These are phyloP conservation scores for Ophiobolus disseminans DNA, from an alignment of 2,329 filamentous ascomycete species.

Conservation along the genomic window DNA sequence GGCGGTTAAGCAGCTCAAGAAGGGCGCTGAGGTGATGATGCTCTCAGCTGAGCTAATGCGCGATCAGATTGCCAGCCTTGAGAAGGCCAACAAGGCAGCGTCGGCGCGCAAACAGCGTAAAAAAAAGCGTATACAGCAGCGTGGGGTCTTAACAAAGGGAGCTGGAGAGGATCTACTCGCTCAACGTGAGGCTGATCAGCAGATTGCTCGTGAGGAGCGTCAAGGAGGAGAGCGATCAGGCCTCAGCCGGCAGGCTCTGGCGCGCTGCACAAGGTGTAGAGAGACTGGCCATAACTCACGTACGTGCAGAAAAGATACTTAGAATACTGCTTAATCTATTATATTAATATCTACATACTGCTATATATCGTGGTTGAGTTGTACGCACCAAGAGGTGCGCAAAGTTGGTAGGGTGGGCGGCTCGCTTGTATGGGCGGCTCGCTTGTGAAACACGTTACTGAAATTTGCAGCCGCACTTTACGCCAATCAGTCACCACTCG, in stretches of 20 bases:
- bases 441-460: too few species aligned
- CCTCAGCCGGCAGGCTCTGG: conserved; percentile 3
- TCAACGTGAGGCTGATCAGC: background rate
- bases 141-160: too few species aligned
- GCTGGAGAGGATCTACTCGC: background rate
- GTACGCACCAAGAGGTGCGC: background rate
- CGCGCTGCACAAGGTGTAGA: conserved; percentile 2
- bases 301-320: conserved; percentile 1
- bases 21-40: conserved; percentile 7
- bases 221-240: conserved; percentile 1
- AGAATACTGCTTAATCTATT: too few species aligned
- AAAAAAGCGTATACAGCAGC: conserved; percentile 3
- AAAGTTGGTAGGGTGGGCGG: too few species aligned
- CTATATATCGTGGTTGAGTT: background rate
- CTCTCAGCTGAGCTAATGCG: conserved; percentile 1
- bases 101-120: conserved; percentile 7
- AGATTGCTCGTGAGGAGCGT: background rate
- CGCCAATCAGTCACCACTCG: too few species aligned
- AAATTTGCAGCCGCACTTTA: too few species aligned
- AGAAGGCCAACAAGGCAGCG: conserved; percentile 8
- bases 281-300: conserved; percentile 1
- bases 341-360: background rate
- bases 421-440: too few species aligned
- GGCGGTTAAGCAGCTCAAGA: too few species aligned
- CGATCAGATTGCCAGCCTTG: background rate